Conservation (phyloP, 169 alveolate species). For the Plasmodium gallinaceum region DNA sequence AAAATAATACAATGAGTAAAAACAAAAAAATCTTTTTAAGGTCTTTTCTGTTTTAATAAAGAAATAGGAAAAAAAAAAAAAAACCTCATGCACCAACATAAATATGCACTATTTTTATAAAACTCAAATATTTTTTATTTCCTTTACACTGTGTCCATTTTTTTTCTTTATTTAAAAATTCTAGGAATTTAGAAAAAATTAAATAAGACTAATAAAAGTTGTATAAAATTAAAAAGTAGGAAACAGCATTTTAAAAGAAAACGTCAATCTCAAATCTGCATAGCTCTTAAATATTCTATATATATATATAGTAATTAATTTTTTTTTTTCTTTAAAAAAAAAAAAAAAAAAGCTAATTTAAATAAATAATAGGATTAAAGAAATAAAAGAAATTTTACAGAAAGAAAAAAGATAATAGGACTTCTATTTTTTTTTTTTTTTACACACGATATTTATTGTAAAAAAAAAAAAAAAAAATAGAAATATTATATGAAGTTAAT, state of each 20-base stretch:
- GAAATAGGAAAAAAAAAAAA: slow-evolving; percentile 20
- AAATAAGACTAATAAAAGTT: background rate
- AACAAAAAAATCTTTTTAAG: slow-evolving; percentile 3
- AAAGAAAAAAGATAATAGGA: no score
- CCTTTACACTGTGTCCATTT: background rate
- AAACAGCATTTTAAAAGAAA: slow-evolving; percentile 1
- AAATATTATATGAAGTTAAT: no score
- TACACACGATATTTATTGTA: no score
- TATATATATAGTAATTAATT: no score
- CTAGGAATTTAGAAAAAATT: background rate
- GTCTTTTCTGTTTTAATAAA: slow-evolving; percentile 23
- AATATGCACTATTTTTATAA: slow-evolving; percentile 10
- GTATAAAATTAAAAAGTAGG: background rate
- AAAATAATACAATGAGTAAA: slow-evolving; percentile 20
- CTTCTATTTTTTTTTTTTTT: no score
- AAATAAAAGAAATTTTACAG: no score
- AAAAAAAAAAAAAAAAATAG: no score
- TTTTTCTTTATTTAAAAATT: background rate
- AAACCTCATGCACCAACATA: slow-evolving; percentile 2
- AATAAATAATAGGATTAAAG: no score
- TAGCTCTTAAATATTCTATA: no score
- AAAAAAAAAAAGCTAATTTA: no score
- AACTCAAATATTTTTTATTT: background rate
- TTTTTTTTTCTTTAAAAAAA: no score
- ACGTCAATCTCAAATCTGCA: no score